These are phyloP conservation scores for Trichodelitschia bisporula DNA, from an alignment of 495 filamentous ascomycete genomes.

Conservation along the genomic window DNA sequence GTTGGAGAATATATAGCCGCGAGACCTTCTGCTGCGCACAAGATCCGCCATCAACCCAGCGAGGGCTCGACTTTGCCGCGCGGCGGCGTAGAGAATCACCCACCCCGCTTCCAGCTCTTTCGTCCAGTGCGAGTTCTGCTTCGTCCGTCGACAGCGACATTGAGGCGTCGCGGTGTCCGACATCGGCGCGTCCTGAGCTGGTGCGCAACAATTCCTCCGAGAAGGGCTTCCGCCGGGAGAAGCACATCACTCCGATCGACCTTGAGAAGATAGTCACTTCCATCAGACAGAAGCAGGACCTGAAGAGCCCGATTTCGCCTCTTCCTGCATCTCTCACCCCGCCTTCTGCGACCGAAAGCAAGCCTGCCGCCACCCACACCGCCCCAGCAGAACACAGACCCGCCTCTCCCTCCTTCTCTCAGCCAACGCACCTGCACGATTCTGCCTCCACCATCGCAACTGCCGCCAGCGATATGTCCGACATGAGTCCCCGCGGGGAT, in stretches of 20 bases:
- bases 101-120: constrained; percentile 45
- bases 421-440: constrained; percentile 6
- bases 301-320: constrained; percentile 27
- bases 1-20: constrained; percentile 86
- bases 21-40: constrained; percentile 88
- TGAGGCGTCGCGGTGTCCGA: constrained; percentile 29
- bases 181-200: constrained; percentile 30
- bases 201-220: constrained; percentile 25
- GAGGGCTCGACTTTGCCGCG: too few relatives aligned
- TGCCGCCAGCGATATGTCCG: constrained; percentile 9
- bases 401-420: constrained; percentile 6
- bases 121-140: constrained; percentile 71
- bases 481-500: constrained; percentile 9
- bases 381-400: constrained; percentile 21
- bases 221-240: constrained; percentile 45
- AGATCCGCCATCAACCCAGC: too few relatives aligned
- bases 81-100: too few relatives aligned
- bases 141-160: constrained; percentile 23
- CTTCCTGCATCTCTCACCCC: constrained; percentile 16
- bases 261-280: constrained; percentile 78
- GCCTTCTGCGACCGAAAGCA: neutral
- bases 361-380: constrained; percentile 10
- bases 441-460: constrained; percentile 18
- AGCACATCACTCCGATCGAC: constrained; percentile 72
- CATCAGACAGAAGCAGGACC: constrained; percentile 52